Evolutionary conservation across 768 basidiomycete species (phyloP), one percentile per base, ranked within the genome.

Genomic region (Mycena albidolilacea): DNA sequence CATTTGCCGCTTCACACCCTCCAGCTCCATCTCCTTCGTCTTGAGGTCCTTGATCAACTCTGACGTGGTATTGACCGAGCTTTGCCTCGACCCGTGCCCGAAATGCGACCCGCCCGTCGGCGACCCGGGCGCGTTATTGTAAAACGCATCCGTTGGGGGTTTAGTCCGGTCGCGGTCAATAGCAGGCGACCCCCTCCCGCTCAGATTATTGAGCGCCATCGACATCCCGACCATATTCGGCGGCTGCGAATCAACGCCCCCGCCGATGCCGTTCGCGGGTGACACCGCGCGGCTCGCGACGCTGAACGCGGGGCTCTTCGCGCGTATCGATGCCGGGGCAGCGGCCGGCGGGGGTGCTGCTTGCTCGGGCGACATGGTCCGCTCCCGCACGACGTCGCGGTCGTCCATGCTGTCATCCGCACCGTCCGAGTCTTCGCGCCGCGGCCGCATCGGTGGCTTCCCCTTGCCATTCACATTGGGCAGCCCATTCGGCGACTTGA

Each of bases 11-110:
- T 90, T 92, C 75, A 93, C 82, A 58, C 85, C 85, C 75, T 96
- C 95, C 58, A 98, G 79, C 80, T 97, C 96, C 46, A 86, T 84
- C 75, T 97, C 96, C 80, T 93, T 96, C 44, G 88, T 87, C 81
- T 94, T 96, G 72, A 97, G 83, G 77, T 97, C 95, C 50, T 91
- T 87, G 55, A 95, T 83, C 72, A 96, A 82, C 78, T 97, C 96
- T 14, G 92, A 90, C 4, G 92, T 87, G 21, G 93, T 86, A 79
- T 90, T 94, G 0, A 92, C 88, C 11, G 93, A 94, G 0, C 90
- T 84, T 60, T 85, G 82, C 37, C 86, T 80, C 3, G 87, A 85
- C 30, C 85, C 82, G 50, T 85, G 83, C 21, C 87, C 71, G 52
- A 73, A 54, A 84, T 41, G 80, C 77, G 75, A 86, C 87, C 14